A percentile compares a stretch with the other conserved stretches of the same genome.
Evolutionary conservation across 345 rosid genomes (phyloP).

Genomic region (Eutrema yunnanense): DNA sequence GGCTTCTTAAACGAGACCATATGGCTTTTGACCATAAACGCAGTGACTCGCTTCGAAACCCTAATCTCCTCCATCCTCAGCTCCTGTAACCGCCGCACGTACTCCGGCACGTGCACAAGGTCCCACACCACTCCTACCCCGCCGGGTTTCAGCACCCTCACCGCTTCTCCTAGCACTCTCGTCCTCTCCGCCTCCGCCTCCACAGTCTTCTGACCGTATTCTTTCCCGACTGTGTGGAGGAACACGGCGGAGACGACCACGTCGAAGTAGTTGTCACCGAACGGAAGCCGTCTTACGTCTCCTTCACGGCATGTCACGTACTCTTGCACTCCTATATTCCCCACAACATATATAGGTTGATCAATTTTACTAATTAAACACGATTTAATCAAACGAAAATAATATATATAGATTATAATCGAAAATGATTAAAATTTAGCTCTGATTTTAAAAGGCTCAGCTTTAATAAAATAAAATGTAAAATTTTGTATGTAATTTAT

Average conservation of each 20-base stretch:
- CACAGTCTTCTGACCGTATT: conserved; percentile 78
- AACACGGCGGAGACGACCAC: conserved; percentile 88
- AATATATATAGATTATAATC: background rate
- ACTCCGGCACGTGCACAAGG: conserved; percentile 72
- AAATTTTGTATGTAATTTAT: background rate
- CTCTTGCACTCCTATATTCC: conserved; percentile 67
- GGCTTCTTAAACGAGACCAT: conserved; percentile 84
- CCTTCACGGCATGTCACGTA: conserved; percentile 94
- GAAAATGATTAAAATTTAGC: no score
- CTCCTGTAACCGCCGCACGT: conserved; percentile 71
- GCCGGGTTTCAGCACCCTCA: conserved; percentile 79
- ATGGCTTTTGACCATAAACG: conserved; percentile 92
- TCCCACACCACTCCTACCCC: conserved; percentile 90
- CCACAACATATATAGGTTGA: background rate
- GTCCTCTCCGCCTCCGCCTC: conserved; percentile 89
- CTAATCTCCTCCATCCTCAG: conserved; percentile 80
- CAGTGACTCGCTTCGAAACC: conserved; percentile 80
- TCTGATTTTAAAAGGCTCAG: no score
- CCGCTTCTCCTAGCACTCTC: conserved; percentile 79
- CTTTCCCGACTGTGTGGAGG: conserved; percentile 80
- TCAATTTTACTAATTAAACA: background rate
- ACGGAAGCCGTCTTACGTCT: conserved; percentile 77
- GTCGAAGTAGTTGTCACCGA: conserved; percentile 78
- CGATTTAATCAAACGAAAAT: background rate
- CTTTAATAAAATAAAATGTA: no score